Conservation (phyloP, 2,329 filamentous ascomycete genomes). For the Colletotrichum chrysophilum region DNA sequence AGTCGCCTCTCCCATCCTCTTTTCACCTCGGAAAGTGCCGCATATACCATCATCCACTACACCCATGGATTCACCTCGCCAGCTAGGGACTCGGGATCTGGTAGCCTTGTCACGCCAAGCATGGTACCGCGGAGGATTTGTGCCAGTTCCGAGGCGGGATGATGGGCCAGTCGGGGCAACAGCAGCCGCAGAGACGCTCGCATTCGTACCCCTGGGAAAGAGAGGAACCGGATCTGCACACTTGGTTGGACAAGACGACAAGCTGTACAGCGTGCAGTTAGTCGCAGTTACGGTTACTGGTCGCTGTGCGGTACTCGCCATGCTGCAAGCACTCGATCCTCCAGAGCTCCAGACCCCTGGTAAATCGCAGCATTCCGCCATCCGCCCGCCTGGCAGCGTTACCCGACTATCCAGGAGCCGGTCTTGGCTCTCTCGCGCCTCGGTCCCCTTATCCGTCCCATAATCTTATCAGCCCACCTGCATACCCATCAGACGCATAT, state of each 20-base stretch:
- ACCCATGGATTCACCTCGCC: not conserved
- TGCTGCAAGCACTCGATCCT: not conserved
- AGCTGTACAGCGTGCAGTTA: not conserved
- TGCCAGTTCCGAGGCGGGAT: not conserved
- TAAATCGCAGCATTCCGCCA: not conserved
- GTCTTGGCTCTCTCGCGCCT: not conserved
- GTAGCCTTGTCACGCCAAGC: not conserved
- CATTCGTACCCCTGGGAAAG: not conserved
- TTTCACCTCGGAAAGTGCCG: not conserved
- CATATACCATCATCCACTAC: not conserved
- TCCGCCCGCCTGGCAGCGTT: not conserved
- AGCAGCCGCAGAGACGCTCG: not conserved
- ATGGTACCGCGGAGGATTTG: not conserved
- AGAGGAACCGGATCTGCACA: not conserved
- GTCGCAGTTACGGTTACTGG: not conserved
- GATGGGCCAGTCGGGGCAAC: not conserved
- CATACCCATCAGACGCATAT: not conserved
- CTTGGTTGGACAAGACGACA: not conserved
- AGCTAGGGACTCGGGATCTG: not conserved
- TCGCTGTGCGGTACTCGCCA: not conserved
- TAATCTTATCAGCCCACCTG: slow-evolving; percentile 5
- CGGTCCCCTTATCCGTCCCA: slow-evolving; percentile 16
- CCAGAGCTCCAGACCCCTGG: not conserved
- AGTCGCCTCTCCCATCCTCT: not conserved
- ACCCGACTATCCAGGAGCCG: not conserved